Percentiles rank a stretch among this genome's conserved stretches.
Evolutionary conservation across 192 early-diverging fungal species (phyloP).

Genomic region (Backusella westeae): DNA sequence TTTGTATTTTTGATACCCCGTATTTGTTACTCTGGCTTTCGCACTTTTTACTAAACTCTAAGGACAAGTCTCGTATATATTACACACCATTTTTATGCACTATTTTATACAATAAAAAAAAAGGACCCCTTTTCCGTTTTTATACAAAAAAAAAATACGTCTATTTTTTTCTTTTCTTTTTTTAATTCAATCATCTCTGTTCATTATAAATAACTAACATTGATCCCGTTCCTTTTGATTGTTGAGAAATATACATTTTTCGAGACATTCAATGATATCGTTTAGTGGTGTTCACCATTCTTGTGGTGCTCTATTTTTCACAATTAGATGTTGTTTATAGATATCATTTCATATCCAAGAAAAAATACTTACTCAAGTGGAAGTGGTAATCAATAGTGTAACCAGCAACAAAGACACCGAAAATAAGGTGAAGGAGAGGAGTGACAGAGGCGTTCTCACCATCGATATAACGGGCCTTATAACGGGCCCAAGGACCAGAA

Average conservation of each 20-base stretch:
- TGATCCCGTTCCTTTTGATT: not conserved
- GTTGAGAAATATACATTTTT: not conserved
- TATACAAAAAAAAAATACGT: not conserved
- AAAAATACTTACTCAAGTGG: conserved; percentile 64
- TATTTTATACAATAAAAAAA: not conserved
- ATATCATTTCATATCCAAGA: too few species aligned
- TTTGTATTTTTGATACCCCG: too few species aligned
- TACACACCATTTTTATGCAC: not conserved
- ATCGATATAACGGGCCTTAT: conserved; percentile 70
- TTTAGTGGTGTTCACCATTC: conserved; percentile 79
- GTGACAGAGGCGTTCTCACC: conserved; percentile 67
- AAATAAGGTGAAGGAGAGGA: conserved; percentile 63
- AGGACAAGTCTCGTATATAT: too few species aligned
- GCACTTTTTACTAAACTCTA: too few species aligned
- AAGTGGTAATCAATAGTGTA: conserved; percentile 77
- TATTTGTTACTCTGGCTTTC: too few species aligned
- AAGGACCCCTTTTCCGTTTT: not conserved
- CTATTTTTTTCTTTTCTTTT: not conserved
- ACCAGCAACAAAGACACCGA: conserved; percentile 55
- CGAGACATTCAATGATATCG: not conserved
- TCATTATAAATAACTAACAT: not conserved
- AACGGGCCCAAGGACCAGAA: conserved; percentile 54
- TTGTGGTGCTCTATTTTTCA: conserved; percentile 67
- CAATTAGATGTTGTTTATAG: not conserved
- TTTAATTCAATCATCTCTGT: not conserved